phyloP scores from a whole-genome alignment of 768 basidiomycete genomes.

The Tephrocybe sp. region DNA sequence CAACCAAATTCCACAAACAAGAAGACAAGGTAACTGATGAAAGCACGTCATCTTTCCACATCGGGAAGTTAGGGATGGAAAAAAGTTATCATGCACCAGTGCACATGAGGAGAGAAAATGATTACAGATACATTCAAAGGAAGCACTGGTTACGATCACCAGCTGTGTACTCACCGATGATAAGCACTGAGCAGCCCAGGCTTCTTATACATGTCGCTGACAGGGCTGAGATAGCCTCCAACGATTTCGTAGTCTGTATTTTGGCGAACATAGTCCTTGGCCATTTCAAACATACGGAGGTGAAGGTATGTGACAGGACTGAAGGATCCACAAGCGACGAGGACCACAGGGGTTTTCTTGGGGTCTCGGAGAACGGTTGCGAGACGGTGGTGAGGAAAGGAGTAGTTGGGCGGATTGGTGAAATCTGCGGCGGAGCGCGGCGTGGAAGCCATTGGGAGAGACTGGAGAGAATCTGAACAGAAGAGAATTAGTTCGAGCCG shows the following conservation, averaged over 20 bases:
- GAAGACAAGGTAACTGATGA: constrained; percentile 9
- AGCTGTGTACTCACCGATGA: constrained; percentile 71
- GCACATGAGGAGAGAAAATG: background rate
- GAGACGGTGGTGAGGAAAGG: constrained; percentile 69
- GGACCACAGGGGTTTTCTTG: constrained; percentile 81
- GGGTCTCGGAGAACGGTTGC: constrained; percentile 54
- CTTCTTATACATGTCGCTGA: constrained; percentile 96
- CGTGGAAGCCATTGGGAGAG: constrained; percentile 24
- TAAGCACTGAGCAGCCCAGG: constrained; percentile 84
- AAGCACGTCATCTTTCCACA: constrained; percentile 19
- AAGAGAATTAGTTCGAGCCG: too few relatives aligned
- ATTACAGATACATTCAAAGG: background rate
- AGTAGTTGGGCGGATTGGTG: constrained; percentile 64
- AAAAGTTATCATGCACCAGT: constrained; percentile 6
- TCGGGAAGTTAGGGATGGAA: constrained; percentile 10
- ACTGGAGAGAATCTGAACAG: constrained; percentile 10
- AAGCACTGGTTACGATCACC: background rate
- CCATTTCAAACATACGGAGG: constrained; percentile 99
- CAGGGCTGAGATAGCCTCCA: constrained; percentile 95
- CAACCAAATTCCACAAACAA: background rate
- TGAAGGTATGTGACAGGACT: constrained; percentile 98
- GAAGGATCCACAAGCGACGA: constrained; percentile 98
- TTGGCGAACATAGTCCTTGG: constrained; percentile 91
- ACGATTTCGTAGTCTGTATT: constrained; percentile 93
- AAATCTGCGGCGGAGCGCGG: constrained; percentile 44